Percentiles rank a stretch among this genome's conserved stretches.
These are phyloP conservation scores for Primulina tabacum DNA, from an alignment of 257 asterid species.

Conservation along the genomic window DNA sequence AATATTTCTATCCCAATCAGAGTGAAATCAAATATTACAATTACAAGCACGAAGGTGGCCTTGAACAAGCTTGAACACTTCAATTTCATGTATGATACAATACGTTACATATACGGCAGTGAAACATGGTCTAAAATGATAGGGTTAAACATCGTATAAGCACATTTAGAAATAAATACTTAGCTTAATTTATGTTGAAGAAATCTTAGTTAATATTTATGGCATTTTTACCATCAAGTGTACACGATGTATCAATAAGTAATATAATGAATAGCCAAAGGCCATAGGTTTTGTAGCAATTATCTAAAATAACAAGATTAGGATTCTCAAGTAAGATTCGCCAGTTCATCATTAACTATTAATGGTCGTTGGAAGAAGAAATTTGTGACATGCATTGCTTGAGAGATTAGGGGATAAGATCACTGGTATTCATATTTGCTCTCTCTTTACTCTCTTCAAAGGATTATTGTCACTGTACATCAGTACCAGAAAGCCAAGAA, in stretches of 20 bases:
- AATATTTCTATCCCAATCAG: conserved; percentile 1
- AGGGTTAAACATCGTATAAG: conserved; percentile 4
- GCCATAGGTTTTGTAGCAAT: not conserved
- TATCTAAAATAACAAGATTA: not conserved
- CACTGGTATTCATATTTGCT: conserved; percentile 3
- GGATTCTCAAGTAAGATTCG: not conserved
- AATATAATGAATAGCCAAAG: not conserved
- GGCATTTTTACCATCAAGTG: conserved; percentile 14
- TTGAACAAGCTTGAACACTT: not conserved
- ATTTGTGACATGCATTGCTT: not conserved
- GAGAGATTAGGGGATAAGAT: not conserved
- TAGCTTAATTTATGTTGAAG: conserved; percentile 3
- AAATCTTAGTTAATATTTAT: not conserved
- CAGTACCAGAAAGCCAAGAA: conserved; percentile 15
- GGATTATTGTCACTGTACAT: conserved; percentile 7
- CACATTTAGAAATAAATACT: conserved; percentile 6
- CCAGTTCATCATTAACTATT: conserved; percentile 12
- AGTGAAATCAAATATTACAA: conserved; percentile 2
- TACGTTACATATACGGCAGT: conserved; percentile 1
- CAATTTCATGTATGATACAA: conserved; percentile 8
- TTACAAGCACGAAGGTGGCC: not conserved
- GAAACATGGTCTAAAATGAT: not conserved
- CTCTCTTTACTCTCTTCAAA: conserved; percentile 17
- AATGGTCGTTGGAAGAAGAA: conserved; percentile 3
- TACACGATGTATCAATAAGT: conserved; percentile 1